Percentiles rank a stretch among this genome's conserved stretches.
phyloP scores from a whole-genome alignment of 257 asterid species.

The Dorcoceras hygrometricum region DNA sequence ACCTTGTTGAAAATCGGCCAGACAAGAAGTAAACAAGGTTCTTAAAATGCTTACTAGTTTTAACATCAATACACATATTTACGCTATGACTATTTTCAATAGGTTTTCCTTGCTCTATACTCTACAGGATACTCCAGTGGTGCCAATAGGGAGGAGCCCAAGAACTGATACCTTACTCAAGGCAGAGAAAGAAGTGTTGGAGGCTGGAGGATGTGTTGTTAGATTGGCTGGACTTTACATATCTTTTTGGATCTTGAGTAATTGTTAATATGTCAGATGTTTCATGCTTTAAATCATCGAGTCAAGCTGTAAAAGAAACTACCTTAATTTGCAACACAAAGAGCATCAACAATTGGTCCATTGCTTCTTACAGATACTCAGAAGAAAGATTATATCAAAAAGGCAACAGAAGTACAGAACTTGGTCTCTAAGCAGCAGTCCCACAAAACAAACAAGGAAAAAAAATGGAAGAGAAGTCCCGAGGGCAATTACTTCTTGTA shows the following conservation, averaged over 20 bases:
- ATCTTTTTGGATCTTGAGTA: slow-evolving; percentile 31
- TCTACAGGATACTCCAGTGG: slow-evolving; percentile 52
- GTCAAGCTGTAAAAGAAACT: slow-evolving; percentile 14
- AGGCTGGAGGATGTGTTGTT: slow-evolving; percentile 45
- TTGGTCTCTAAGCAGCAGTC: no score
- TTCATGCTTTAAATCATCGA: slow-evolving; percentile 3
- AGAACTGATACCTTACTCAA: slow-evolving; percentile 47
- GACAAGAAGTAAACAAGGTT: background rate
- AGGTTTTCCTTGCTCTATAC: slow-evolving; percentile 16
- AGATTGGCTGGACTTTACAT: slow-evolving; percentile 63
- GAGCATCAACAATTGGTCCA: no score
- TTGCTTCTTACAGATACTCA: no score
- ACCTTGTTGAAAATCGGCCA: slow-evolving; percentile 4
- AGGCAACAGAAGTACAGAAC: no score
- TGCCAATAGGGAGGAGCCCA: slow-evolving; percentile 49
- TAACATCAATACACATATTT: slow-evolving; percentile 15
- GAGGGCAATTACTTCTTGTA: no score
- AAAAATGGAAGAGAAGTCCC: no score
- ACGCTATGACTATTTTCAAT: slow-evolving; percentile 11
- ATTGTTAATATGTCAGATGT: slow-evolving; percentile 4
- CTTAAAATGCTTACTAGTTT: background rate
- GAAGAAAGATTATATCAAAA: no score
- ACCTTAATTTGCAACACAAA: slow-evolving; percentile 69
- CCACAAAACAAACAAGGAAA: no score
- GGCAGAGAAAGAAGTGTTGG: slow-evolving; percentile 50